A percentile compares a stretch with the other conserved stretches of the same genome.
phyloP scores from a whole-genome alignment of 2,329 filamentous ascomycete species.

The Cercospora nicotianae region DNA sequence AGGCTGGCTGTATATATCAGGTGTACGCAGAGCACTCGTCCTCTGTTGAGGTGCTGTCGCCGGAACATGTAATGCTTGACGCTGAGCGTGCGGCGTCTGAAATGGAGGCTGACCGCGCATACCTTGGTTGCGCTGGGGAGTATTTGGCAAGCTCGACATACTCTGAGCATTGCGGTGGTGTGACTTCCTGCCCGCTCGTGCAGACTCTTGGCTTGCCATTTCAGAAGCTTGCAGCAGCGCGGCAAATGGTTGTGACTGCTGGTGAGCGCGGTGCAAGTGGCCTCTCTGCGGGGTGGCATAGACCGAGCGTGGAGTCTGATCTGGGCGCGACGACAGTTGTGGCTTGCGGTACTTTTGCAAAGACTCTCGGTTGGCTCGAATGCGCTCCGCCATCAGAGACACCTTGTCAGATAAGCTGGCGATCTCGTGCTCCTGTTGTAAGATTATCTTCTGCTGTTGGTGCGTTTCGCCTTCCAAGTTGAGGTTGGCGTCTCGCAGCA shows the following conservation, averaged over 20 bases:
- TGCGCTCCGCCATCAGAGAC: constrained; percentile 73
- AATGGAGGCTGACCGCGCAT: constrained; percentile 55
- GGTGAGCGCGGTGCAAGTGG: constrained; percentile 46
- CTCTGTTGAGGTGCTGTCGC: constrained; percentile 55
- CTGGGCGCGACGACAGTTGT: constrained; percentile 19
- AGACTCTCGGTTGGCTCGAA: constrained; percentile 86
- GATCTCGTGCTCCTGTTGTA: constrained; percentile 73
- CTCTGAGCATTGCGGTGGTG: constrained; percentile 79
- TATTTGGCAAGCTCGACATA: constrained; percentile 79
- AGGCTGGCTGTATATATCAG: constrained; percentile 31
- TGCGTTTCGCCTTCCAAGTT: constrained; percentile 64
- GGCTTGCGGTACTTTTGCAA: constrained; percentile 74
- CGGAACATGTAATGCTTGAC: constrained; percentile 35
- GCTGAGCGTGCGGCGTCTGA: constrained; percentile 31
- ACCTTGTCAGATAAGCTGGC: constrained; percentile 72
- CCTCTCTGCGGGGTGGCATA: constrained; percentile 41
- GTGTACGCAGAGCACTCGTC: constrained; percentile 44
- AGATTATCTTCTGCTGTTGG: constrained; percentile 74
- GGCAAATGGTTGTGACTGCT: constrained; percentile 58
- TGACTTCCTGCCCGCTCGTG: constrained; percentile 47
- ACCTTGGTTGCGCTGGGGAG: constrained; percentile 58
- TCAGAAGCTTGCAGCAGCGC: constrained; percentile 72
- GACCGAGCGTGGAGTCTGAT: constrained; percentile 49
- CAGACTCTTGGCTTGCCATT: constrained; percentile 69
- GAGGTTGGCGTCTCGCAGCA: constrained; percentile 65